phyloP scores from a whole-genome alignment of 2,329 filamentous ascomycete genomes.

The Sporothrix pseudoabietina region DNA sequence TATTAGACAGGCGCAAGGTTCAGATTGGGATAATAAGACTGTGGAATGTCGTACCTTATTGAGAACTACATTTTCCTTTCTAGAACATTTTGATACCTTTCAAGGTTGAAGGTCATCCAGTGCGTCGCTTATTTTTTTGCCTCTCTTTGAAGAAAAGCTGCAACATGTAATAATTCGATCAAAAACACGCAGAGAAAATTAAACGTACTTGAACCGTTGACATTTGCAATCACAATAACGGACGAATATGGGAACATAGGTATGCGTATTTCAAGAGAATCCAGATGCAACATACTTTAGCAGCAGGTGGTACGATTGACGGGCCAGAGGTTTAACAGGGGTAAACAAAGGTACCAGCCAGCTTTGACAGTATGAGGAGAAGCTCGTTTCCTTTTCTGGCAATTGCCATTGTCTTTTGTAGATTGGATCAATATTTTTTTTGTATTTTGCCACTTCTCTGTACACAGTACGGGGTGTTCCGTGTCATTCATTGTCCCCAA shows the following conservation, averaged over 20 bases:
- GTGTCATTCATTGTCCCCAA: neutral
- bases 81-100: neutral
- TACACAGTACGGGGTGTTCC: neutral
- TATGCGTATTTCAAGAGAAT: neutral
- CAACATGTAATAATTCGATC: too few relatives aligned
- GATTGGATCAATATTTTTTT: neutral
- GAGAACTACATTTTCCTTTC: neutral
- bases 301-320: slow-evolving; percentile 18
- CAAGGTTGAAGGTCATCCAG: neutral
- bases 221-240: neutral
- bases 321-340: neutral
- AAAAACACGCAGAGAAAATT: too few relatives aligned
- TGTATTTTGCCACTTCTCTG: neutral
- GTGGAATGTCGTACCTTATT: too few relatives aligned
- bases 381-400: slow-evolving; percentile 1
- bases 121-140: too few relatives aligned
- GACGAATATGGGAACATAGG: neutral
- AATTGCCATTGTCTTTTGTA: neutral
- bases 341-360: neutral
- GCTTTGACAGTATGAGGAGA: neutral
- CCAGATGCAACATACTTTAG: neutral
- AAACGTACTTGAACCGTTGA: neutral
- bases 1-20: neutral
- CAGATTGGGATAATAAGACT: neutral
- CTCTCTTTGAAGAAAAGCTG: too few relatives aligned